Evolutionary conservation across 495 filamentous ascomycete species (phyloP).

Genomic region (Bryoglossum gracile): DNA sequence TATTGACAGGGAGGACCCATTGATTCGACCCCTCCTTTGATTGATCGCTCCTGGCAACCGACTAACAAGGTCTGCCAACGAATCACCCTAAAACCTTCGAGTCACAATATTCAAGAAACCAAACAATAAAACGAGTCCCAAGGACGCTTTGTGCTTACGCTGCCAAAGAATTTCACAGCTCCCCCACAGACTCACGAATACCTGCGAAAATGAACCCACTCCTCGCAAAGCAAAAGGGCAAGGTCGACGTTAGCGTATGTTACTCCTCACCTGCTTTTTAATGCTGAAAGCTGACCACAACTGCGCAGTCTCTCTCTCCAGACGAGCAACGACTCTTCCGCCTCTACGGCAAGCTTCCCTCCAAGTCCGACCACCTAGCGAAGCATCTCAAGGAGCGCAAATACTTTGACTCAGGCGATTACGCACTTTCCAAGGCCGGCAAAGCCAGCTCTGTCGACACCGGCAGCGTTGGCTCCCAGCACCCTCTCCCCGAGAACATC

Average conservation of each 20-base stretch:
- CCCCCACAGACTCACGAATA: background rate
- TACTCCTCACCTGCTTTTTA: slow-evolving; percentile 4
- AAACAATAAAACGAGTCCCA: background rate
- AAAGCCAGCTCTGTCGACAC: slow-evolving; percentile 93
- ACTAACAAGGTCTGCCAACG: slow-evolving; percentile 5
- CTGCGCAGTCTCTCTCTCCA: slow-evolving; percentile 64
- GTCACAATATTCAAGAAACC: slow-evolving; percentile 3
- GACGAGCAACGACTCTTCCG: slow-evolving; percentile 95
- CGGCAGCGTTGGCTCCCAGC: slow-evolving; percentile 85
- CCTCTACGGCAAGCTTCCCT: slow-evolving; percentile 94
- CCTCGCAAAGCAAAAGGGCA: slow-evolving; percentile 96
- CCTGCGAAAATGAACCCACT: slow-evolving; percentile 67
- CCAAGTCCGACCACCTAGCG: slow-evolving; percentile 90
- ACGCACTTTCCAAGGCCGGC: slow-evolving; percentile 95
- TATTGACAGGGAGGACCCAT: background rate
- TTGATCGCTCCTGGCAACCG: slow-evolving; percentile 7
- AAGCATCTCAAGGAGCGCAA: slow-evolving; percentile 88
- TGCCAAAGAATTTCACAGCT: background rate
- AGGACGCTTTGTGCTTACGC: background rate
- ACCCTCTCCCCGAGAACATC: slow-evolving; percentile 94
- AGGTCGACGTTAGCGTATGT: slow-evolving; percentile 88
- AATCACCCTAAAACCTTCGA: slow-evolving; percentile 2
- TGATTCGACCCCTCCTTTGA: slow-evolving; percentile 2
- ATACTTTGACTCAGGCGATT: slow-evolving; percentile 98
- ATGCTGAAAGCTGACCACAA: background rate